Base-by-base conservation (phyloP, 2,329 filamentous ascomycete genomes). In the Ceratocystis variospora region DNA sequence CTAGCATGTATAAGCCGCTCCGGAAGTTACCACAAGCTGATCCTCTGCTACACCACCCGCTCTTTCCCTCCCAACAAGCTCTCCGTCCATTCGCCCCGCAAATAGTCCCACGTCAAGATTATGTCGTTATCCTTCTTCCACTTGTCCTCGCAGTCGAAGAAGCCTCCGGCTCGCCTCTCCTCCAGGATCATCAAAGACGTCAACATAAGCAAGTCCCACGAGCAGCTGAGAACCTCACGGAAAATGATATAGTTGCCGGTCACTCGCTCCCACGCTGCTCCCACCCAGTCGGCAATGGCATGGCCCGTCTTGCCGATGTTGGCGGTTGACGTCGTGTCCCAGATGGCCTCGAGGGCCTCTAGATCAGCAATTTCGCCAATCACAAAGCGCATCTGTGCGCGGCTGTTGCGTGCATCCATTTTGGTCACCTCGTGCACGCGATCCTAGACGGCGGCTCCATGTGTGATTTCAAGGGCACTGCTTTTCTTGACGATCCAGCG, bases 271-370 rank as follows among this genome's bases (percentile, higher is more conserved):
- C 63, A 64, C 33, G 63, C 63, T 7, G 22, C 37, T 2, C 63
- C 63, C 7, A 64, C 63, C 63, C 50, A 64, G 63, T 59, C 63
- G 25, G 63, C 63, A 50, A 64, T 59, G 7, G 48, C 53, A 50
- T 28, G 63, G 17, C n/a, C 19, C 4, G 63, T 53, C 48, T 53
- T 45, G 28, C 33, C 33, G 25, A 37, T 44, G n/a, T 28, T 17
- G 48, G 31, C 33, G 25, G 53, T 37, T 7, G 33, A 55, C 50
- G 50, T 31, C 63, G 10, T 59, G 63, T 37, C n/a, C 22, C 8
- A 64, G 31, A 57, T 45, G 61, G 50, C n/a, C n/a, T 64, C 48
- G 37, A 64, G 19, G n/a, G 31, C 33, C 17, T 22, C 0, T 17
- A 64, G 31, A 22, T 64, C 37, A 3, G 48, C 31, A 31, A 45